A percentile compares a stretch with the other conserved stretches of the same genome.
phyloP scores from a whole-genome alignment of 1,284 basidiomycete genomes.

The Ganoderma leucocontextum region DNA sequence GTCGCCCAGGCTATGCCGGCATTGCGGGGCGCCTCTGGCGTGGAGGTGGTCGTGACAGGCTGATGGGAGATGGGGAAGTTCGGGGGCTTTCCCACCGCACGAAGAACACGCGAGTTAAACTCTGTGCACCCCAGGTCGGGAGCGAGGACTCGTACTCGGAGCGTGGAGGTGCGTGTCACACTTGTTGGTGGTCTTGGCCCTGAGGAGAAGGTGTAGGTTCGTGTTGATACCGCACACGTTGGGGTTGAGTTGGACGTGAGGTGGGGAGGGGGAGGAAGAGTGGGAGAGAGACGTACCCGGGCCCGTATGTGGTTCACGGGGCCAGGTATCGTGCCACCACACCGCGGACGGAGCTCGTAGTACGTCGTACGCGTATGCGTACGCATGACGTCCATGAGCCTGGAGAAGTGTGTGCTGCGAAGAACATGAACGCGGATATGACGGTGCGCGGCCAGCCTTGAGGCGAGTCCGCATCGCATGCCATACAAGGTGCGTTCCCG shows the following conservation, averaged over 20 bases:
- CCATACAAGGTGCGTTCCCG: conserved; percentile 11
- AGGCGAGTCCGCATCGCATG: neutral
- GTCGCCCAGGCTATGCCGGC: neutral
- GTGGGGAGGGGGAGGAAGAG: neutral
- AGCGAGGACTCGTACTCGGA: neutral
- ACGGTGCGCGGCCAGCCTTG: neutral
- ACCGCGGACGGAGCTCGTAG: neutral
- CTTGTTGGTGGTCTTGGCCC: neutral
- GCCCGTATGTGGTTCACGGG: neutral
- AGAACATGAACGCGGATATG: neutral
- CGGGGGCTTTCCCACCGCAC: neutral
- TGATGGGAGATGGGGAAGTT: conserved; percentile 3
- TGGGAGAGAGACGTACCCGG: neutral
- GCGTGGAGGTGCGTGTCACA: neutral
- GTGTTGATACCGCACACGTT: neutral
- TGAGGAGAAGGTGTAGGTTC: neutral
- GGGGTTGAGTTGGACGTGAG: neutral
- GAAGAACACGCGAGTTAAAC: neutral
- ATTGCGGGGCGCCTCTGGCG: conserved; percentile 4
- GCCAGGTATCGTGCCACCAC: neutral
- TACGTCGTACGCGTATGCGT: neutral
- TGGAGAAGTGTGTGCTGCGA: neutral
- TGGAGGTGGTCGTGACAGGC: neutral
- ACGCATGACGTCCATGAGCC: conserved; percentile 2
- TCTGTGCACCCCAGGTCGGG: neutral